These are phyloP conservation scores for Selaginella tamariscina DNA, from an alignment of 75 land plant species.

Conservation along the genomic window DNA sequence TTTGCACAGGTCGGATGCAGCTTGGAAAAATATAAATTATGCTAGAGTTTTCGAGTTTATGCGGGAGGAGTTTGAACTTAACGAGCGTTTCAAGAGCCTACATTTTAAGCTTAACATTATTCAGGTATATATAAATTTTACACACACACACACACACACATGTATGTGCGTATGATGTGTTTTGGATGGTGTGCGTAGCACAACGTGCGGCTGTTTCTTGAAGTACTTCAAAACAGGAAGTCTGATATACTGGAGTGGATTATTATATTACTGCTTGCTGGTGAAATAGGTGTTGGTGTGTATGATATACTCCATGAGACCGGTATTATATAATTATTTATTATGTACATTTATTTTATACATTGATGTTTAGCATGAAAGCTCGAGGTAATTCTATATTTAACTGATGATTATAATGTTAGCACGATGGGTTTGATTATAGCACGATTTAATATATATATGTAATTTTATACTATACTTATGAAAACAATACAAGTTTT, in stretches of 20 bases:
- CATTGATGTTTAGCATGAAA: too few relatives aligned
- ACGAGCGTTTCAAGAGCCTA: slow-evolving; percentile 30
- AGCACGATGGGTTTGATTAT: too few relatives aligned
- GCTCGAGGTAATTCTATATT: too few relatives aligned
- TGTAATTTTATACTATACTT: too few relatives aligned
- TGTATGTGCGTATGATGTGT: too few relatives aligned
- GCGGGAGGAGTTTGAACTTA: slow-evolving; percentile 32
- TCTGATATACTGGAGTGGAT: slow-evolving; percentile 27
- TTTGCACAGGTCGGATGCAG: slow-evolving; percentile 24
- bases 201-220: slow-evolving; percentile 28
- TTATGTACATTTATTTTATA: too few relatives aligned
- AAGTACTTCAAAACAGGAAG: slow-evolving; percentile 28
- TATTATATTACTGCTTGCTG: slow-evolving; percentile 27
- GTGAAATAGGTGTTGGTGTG: slow-evolving; percentile 27
- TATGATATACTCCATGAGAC: slow-evolving; percentile 20
- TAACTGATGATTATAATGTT: too few relatives aligned
- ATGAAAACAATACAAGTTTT: too few relatives aligned
- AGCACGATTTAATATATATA: too few relatives aligned
- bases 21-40: slow-evolving; percentile 29
- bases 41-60: slow-evolving; percentile 27
- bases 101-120: slow-evolving; percentile 28
- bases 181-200: slow-evolving; percentile 16
- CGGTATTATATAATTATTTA: slow-evolving; percentile 1
- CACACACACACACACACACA: too few relatives aligned
- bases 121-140: slow-evolving; percentile 21